Evolutionary conservation across 1,139 yeast genomes (phyloP).

Genomic region (Schizosaccharomyces versatilis): DNA sequence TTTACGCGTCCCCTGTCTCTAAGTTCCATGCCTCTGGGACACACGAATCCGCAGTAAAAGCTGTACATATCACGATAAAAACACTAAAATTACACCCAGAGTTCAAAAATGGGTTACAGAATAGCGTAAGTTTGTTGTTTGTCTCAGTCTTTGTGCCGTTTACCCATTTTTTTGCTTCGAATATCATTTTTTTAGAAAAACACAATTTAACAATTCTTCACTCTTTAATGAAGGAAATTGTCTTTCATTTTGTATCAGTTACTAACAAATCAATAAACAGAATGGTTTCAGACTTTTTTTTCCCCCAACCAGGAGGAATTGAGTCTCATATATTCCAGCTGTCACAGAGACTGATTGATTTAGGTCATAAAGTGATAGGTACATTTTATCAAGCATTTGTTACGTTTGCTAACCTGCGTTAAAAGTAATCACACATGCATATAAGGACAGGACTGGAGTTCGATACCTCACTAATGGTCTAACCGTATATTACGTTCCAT

Average conservation of each 20-base stretch:
- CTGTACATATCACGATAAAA: too few species aligned
- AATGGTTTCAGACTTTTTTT: constrained; percentile 92
- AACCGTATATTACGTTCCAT: constrained; percentile 80
- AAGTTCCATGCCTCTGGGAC: too few species aligned
- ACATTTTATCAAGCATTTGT: constrained; percentile 18
- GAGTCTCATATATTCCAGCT: constrained; percentile 84
- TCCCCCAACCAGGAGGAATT: constrained; percentile 96
- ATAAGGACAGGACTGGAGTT: constrained; percentile 61
- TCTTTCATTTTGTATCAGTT: background rate
- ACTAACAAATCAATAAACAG: constrained; percentile 19
- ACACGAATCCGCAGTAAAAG: too few species aligned
- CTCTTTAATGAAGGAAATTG: background rate
- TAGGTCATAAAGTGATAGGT: constrained; percentile 81
- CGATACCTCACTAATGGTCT: constrained; percentile 70
- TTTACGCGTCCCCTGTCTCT: too few species aligned
- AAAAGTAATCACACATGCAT: constrained; percentile 32
- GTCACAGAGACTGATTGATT: constrained; percentile 45
- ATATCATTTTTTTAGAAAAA: background rate
- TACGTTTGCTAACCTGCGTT: background rate
- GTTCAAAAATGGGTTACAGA: constrained; percentile 20
- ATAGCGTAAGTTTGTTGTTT: constrained; percentile 24
- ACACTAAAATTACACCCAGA: too few species aligned
- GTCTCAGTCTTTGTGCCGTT: background rate
- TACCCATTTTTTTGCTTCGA: background rate
- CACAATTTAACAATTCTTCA: background rate